Conservation (phyloP, 2,329 filamentous ascomycete species). For the Lasiodiplodia gonubiensis region DNA sequence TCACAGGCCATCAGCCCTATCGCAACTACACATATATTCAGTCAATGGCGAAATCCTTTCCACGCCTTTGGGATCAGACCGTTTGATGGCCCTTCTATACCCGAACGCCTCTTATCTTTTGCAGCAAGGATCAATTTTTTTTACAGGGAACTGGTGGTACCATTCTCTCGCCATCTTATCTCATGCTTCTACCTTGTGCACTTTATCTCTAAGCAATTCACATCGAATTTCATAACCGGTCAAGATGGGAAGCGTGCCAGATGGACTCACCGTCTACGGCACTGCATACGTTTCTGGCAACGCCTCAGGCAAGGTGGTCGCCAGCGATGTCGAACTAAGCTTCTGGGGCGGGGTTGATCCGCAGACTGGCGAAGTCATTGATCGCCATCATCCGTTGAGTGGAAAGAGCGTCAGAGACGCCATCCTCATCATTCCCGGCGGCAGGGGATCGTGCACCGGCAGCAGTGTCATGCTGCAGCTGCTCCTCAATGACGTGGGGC, state of each 20-base stretch:
- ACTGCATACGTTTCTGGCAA: neutral
- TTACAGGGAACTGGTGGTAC: neutral
- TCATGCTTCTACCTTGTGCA: neutral
- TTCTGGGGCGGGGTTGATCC: conserved; percentile 56
- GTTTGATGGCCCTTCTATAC: neutral
- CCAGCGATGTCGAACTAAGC: conserved; percentile 41
- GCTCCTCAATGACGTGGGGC: conserved; percentile 48
- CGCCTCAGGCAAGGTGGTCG: neutral
- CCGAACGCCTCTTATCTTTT: neutral
- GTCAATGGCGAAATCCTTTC: neutral
- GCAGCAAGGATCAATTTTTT: neutral
- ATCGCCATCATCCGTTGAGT: conserved; percentile 51
- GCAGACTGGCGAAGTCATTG: conserved; percentile 50
- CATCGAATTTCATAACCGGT: neutral
- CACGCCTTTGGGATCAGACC: neutral
- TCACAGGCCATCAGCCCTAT: neutral
- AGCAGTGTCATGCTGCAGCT: conserved; percentile 55
- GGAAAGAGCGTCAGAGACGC: conserved; percentile 41
- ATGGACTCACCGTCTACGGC: neutral
- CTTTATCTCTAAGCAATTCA: neutral
- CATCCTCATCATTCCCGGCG: conserved; percentile 52
- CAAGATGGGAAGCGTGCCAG: neutral
- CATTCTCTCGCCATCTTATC: conserved; percentile 1
- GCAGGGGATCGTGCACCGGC: conserved; percentile 56
- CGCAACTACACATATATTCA: neutral